These are phyloP conservation scores for Cavenderia fasciculata DNA, from an alignment of 78 protist genomes.

Conservation along the genomic window DNA sequence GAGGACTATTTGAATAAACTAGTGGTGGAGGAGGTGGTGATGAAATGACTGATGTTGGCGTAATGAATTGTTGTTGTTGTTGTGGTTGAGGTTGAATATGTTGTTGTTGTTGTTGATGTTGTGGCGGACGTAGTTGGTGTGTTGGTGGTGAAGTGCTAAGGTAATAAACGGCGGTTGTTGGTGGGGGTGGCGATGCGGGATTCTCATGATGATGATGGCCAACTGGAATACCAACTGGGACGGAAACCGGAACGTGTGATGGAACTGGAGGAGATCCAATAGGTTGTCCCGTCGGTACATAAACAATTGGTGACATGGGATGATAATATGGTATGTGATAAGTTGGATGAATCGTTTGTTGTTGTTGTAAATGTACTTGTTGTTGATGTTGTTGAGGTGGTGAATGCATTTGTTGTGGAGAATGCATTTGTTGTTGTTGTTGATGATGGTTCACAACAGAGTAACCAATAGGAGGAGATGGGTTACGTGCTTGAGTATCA, in stretches of 20 bases:
- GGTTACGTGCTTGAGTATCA: too few relatives aligned
- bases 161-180: neutral
- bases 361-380: neutral
- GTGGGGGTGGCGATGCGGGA: neutral
- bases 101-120: neutral
- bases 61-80: slow-evolving; percentile 2
- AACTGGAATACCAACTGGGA: neutral
- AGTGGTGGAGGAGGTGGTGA: neutral
- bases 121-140: too few relatives aligned
- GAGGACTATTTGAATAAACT: neutral
- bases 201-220: neutral
- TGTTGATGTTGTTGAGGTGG: too few relatives aligned
- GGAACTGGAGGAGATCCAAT: neutral
- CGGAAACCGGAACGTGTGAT: neutral
- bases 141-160: neutral
- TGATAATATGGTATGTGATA: neutral
- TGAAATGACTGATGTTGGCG: neutral
- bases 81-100: neutral
- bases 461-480: too few relatives aligned
- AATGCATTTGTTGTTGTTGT: neutral
- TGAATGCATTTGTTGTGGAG: too few relatives aligned
- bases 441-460: neutral
- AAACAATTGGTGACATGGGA: neutral
- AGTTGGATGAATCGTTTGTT: neutral
- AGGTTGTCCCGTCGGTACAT: too few relatives aligned